Base-by-base conservation (phyloP, 1,139 yeast species). In the Geotrichum candidum region DNA sequence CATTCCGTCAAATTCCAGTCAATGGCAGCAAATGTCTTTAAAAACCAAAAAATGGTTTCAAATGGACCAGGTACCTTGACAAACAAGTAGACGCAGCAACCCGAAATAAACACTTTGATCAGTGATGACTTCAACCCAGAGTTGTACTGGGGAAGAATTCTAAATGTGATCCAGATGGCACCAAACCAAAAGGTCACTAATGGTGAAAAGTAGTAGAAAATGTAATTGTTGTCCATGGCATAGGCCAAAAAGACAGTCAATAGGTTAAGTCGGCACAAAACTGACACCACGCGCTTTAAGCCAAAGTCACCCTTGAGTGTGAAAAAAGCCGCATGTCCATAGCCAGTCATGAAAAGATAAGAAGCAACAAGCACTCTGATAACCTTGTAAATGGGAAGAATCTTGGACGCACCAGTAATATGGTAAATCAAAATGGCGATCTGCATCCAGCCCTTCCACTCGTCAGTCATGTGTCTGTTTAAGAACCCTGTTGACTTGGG, bases 371-470 rank as follows among this genome's bases (percentile, higher is more conserved):
- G 58, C 25, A 68, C 66, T 4, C 71, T 65, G 31, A 68, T 66
- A 29, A 61, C 58, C 61, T 68, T 68, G 65, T 68, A 68, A 41
- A 68, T 68, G n/a, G 69, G 65, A 31, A 68, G 58, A 13, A 66
- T 60, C 58, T 63, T 66, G 9, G 70, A 68, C 29, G 65, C 71
- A 1, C 71, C 70, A 13, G 69, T 67, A 58, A 68, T 68, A 56
- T 68, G 71, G 61, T 68, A 68, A 45, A 68, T 65, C 53, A 68
- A 61, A 60, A 68, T 66, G 50, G 65, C 62, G 52, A 68, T 58
- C 61, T 68, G 71, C 70, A 68, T 68, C 71, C 71, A 68, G 7
- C 71, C 71, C 56, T 68, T 68, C 71, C 71, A 68, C 55, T 68
- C 71, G 50, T 68, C 68, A 6, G 68, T 66, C 65, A 66, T 68